Evolutionary conservation across 768 basidiomycete genomes (phyloP), one percentile per base, ranked within the genome.

Genomic region (Mycena belliarum): DNA sequence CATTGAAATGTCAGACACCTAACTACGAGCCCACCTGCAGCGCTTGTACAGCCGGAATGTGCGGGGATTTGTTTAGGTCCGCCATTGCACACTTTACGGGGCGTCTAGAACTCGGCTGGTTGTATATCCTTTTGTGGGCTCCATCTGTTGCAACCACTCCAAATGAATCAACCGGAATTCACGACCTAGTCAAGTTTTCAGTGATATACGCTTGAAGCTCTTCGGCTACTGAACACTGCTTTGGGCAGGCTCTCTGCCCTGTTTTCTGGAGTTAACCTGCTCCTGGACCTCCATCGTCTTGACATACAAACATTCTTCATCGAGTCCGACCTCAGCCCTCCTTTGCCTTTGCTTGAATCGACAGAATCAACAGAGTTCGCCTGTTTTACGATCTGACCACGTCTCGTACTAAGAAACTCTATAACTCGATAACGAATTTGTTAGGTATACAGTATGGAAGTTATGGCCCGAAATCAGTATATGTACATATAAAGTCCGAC

Each of bases 1-100:
- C 46, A 28, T 48, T 41, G 47, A 33, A 18, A 28, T 21, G 50
- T 28, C 50, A 58, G 7, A 15, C 23, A 37, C 45, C 32, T 58
- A 42, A 58, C 51, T 35, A 52, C 51, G 21, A 40, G 18, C n/a
- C n/a, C n/a, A n/a, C n/a, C n/a, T n/a, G n/a, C 15, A 58, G 51
- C 4, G 50, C 46, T 58, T 40, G 50, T 33, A 48, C 50, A 24
- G 51, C 57, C 25, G 50, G 51, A 52, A 58, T 58, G 57, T 49
- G 50, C 29, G 46, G 1, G 14, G 57, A 58, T 37, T 26, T 48
- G 50, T n/a, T 6, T 28, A 7, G 14, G 28, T 43, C 21, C 16
- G 21, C 25, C 6, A 20, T n/a, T 14, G 4, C 50, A 28, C 38
- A 42, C 29, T 46, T n/a, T n/a, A n/a, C n/a, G n/a, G n/a, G n/a